Conservation (phyloP, 345 rosid genomes). For the Salix purpurea region DNA sequence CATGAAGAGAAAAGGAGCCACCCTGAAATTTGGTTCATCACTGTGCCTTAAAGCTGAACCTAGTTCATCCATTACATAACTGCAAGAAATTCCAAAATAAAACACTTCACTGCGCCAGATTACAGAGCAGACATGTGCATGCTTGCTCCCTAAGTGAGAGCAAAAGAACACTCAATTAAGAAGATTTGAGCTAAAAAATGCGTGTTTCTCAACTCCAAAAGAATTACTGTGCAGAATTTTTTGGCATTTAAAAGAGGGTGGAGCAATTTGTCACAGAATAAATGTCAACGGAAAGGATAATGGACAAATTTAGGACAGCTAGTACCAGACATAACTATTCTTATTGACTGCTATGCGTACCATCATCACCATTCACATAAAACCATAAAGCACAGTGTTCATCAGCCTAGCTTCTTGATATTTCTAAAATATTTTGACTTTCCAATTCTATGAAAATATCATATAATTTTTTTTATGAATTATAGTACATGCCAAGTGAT, state of each 20-base stretch:
- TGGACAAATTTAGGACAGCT: not conserved
- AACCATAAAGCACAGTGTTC: not conserved
- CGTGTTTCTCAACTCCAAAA: not conserved
- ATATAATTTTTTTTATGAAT: not conserved
- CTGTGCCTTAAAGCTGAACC: constrained; percentile 88
- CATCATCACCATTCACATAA: not conserved
- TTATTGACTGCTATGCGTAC: not conserved
- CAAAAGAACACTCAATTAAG: not conserved
- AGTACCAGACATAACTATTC: not conserved
- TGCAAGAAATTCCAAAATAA: constrained; percentile 27
- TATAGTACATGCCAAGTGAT: not conserved
- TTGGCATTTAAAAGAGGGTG: too few species aligned
- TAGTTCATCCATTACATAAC: constrained; percentile 97
- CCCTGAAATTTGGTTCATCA: constrained; percentile 81
- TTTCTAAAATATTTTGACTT: not conserved
- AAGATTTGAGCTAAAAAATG: not conserved
- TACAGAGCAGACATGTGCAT: not conserved
- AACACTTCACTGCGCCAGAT: not conserved
- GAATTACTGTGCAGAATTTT: not conserved
- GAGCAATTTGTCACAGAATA: not conserved
- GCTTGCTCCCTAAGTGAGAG: not conserved
- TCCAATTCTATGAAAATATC: not conserved
- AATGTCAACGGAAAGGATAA: not conserved
- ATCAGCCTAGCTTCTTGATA: not conserved
- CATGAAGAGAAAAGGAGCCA: constrained; percentile 93